Conservation (phyloP, 2,329 filamentous ascomycete species). For the Hymenotorrendiella dingleyae region DNA sequence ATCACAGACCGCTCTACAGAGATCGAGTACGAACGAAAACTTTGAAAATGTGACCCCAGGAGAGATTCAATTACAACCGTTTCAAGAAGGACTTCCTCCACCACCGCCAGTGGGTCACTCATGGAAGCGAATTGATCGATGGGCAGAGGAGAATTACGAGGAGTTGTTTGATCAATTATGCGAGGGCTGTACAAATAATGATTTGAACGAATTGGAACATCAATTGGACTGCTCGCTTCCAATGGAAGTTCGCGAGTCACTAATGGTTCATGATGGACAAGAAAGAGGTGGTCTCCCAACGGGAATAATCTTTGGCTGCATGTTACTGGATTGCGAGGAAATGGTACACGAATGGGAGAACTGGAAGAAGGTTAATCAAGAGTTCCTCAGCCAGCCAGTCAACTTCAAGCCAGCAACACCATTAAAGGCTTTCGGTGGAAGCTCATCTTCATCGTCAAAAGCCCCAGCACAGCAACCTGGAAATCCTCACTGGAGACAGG, state of each 20-base stretch:
- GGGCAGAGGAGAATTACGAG: slow-evolving; percentile 91
- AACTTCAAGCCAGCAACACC: slow-evolving; percentile 57
- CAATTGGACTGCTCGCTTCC: slow-evolving; percentile 91
- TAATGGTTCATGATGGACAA: slow-evolving; percentile 91
- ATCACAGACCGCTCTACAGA: slow-evolving; percentile 63
- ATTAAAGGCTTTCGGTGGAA: slow-evolving; percentile 65
- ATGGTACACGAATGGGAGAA: slow-evolving; percentile 97
- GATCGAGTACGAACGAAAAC: slow-evolving; percentile 56
- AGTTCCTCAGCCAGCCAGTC: slow-evolving; percentile 59
- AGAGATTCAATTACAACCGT: slow-evolving; percentile 95
- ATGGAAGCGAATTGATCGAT: slow-evolving; percentile 89
- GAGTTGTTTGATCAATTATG: slow-evolving; percentile 91
- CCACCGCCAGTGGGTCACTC: slow-evolving; percentile 83
- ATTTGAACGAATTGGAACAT: slow-evolving; percentile 94
- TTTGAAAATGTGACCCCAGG: slow-evolving; percentile 67
- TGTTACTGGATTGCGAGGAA: slow-evolving; percentile 97
- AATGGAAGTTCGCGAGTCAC: slow-evolving; percentile 85
- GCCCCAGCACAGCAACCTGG: slow-evolving; percentile 45
- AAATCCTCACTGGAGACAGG: slow-evolving; percentile 71
- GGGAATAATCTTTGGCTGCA: slow-evolving; percentile 86
- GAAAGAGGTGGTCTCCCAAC: slow-evolving; percentile 88
- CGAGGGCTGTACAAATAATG: slow-evolving; percentile 87
- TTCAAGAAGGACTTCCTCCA: slow-evolving; percentile 84
- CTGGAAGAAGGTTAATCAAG: slow-evolving; percentile 88
- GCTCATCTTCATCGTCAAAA: slow-evolving; percentile 60